Conservation (phyloP, 495 filamentous ascomycete genomes). For the Chaetomium tenue region DNA sequence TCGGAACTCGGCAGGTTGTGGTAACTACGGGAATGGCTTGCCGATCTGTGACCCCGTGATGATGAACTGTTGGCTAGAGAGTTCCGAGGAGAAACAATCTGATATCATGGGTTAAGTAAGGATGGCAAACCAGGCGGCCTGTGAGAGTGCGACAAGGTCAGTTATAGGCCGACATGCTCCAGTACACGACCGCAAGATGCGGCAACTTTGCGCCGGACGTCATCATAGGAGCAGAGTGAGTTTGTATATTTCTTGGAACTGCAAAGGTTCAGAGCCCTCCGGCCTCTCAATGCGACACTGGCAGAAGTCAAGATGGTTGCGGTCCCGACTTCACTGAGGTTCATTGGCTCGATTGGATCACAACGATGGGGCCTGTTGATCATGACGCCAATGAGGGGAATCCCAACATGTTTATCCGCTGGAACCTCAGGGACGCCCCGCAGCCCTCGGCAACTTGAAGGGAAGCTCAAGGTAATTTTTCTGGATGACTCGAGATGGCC, state of each 20-base stretch:
- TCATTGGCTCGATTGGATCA: neutral
- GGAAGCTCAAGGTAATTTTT: too few species aligned
- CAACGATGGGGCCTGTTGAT: conserved; percentile 3
- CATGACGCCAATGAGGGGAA: conserved; percentile 15
- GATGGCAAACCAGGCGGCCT: neutral
- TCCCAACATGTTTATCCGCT: neutral
- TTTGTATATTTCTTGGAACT: conserved; percentile 5
- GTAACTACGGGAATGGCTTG: neutral
- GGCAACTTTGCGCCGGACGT: neutral
- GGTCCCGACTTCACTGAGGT: neutral
- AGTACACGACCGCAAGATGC: neutral
- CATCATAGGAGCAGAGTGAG: neutral
- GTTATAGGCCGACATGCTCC: neutral
- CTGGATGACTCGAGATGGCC: too few species aligned
- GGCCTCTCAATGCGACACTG: neutral
- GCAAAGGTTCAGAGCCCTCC: too few species aligned
- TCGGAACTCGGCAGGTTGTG: neutral
- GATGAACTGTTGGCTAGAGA: neutral
- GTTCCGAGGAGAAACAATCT: neutral
- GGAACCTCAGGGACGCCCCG: too few species aligned
- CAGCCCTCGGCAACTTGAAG: too few species aligned
- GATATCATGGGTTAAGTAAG: neutral
- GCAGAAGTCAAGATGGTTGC: neutral
- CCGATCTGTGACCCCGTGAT: neutral
- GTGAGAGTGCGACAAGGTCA: neutral